Conservation (phyloP, 2,329 filamentous ascomycete species). For the Tolypocladium endophyticum region DNA sequence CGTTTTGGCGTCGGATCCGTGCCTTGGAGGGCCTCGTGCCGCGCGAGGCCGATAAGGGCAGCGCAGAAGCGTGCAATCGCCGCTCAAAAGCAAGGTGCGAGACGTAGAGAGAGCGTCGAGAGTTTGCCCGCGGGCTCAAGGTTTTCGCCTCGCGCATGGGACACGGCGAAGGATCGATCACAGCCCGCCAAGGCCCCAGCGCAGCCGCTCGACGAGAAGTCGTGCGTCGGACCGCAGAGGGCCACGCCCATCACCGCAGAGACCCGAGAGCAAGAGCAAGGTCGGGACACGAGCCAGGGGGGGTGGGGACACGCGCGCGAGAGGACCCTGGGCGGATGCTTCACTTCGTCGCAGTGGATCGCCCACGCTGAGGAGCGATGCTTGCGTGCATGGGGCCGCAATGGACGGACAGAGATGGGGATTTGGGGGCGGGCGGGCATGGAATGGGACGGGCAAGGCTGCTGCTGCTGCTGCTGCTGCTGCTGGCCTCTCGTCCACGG, state of each 20-base stretch:
- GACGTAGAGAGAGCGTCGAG: not conserved
- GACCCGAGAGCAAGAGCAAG: not conserved
- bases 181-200: not conserved
- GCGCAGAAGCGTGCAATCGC: not conserved
- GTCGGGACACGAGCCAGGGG: not conserved
- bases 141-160: not conserved
- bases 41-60: not conserved
- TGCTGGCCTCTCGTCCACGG: too few relatives aligned
- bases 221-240: not conserved
- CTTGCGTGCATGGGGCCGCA: not conserved
- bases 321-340: not conserved
- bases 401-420: not conserved
- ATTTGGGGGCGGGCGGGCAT: not conserved
- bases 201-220: not conserved
- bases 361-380: not conserved
- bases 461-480: too few relatives aligned
- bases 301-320: not conserved
- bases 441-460: too few relatives aligned
- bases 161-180: not conserved
- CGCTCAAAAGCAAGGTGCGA: not conserved
- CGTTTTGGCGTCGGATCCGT: not conserved
- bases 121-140: not conserved
- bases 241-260: not conserved
- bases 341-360: not conserved
- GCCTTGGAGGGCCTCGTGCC: not conserved